Conservation (phyloP, 257 asterid genomes). For the Capsicum chinense region DNA sequence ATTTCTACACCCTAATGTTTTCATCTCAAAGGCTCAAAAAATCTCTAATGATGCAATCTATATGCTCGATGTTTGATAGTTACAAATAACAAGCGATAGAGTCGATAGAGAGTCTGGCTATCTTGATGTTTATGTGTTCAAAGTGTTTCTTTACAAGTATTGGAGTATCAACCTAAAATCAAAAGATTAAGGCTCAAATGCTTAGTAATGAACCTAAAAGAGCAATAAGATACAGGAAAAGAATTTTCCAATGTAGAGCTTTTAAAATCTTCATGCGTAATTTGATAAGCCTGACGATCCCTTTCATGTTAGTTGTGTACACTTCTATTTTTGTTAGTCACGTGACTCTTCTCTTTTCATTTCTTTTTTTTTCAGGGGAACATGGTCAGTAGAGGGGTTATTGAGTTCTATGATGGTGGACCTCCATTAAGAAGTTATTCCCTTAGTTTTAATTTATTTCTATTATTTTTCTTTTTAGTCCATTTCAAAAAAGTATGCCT, state of each 20-base stretch:
- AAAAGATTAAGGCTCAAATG: not conserved
- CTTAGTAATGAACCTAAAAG: not conserved
- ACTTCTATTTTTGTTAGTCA: not conserved
- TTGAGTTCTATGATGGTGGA: constrained; percentile 78
- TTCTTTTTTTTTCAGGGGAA: constrained; percentile 64
- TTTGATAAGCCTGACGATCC: not conserved
- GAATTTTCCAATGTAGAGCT: not conserved
- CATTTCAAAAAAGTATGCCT: too few relatives aligned
- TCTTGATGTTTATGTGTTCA: not conserved
- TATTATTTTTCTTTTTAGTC: too few relatives aligned
- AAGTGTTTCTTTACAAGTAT: not conserved
- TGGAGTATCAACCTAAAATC: not conserved
- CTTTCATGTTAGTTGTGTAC: not conserved
- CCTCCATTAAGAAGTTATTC: constrained; percentile 70
- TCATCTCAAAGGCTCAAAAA: not conserved
- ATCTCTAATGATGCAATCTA: not conserved
- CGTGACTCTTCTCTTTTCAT: constrained; percentile 27
- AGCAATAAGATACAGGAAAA: not conserved
- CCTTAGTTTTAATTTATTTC: too few relatives aligned
- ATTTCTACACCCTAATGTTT: not conserved
- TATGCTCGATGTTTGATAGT: not conserved
- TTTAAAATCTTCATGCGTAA: not conserved
- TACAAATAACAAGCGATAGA: not conserved
- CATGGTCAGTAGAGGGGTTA: constrained; percentile 82
- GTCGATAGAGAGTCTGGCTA: not conserved